These are phyloP conservation scores for Melanopsichium pennsylvanicum DNA, from an alignment of 1,284 basidiomycete species.

Conservation along the genomic window DNA sequence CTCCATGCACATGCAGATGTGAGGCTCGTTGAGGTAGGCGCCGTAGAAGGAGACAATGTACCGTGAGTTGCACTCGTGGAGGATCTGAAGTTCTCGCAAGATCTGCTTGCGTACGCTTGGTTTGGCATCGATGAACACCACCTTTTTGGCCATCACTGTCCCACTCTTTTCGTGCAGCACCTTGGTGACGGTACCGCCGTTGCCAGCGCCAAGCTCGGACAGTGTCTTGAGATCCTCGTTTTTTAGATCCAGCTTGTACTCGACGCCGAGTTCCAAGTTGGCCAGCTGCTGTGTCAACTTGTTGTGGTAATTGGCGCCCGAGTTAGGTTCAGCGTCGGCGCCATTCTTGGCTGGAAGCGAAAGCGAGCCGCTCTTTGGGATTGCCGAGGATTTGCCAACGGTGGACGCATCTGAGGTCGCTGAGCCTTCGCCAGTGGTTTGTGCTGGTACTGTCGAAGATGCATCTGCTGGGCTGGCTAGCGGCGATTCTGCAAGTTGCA, in stretches of 20 bases:
- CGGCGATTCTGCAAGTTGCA: slow-evolving; percentile 55
- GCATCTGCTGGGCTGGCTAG: slow-evolving; percentile 28
- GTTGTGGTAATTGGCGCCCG: slow-evolving; percentile 52
- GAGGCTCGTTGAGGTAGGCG: slow-evolving; percentile 92
- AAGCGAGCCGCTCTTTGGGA: slow-evolving; percentile 25
- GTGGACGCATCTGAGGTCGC: slow-evolving; percentile 25
- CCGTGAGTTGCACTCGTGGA: slow-evolving; percentile 92
- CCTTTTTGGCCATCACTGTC: slow-evolving; percentile 64
- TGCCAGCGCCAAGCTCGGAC: slow-evolving; percentile 91
- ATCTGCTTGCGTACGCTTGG: slow-evolving; percentile 98
- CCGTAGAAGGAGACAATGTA: slow-evolving; percentile 97
- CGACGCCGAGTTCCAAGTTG: slow-evolving; percentile 66
- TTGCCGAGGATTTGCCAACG: slow-evolving; percentile 21
- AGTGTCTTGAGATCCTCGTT: slow-evolving; percentile 72
- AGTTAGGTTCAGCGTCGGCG: slow-evolving; percentile 38
- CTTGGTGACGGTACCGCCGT: slow-evolving; percentile 94
- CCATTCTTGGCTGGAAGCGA: slow-evolving; percentile 12
- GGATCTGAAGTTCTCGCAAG: slow-evolving; percentile 93
- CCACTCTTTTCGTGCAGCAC: slow-evolving; percentile 67
- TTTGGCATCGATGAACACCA: slow-evolving; percentile 94
- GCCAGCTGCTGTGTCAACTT: slow-evolving; percentile 64
- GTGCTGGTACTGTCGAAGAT: slow-evolving; percentile 19
- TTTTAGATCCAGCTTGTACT: slow-evolving; percentile 67
- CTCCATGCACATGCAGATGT: slow-evolving; percentile 99
- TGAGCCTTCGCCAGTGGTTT: slow-evolving; percentile 19